Evolutionary conservation across 352 stramenopile genomes (phyloP).

Genomic region (Pythium monospermum): DNA sequence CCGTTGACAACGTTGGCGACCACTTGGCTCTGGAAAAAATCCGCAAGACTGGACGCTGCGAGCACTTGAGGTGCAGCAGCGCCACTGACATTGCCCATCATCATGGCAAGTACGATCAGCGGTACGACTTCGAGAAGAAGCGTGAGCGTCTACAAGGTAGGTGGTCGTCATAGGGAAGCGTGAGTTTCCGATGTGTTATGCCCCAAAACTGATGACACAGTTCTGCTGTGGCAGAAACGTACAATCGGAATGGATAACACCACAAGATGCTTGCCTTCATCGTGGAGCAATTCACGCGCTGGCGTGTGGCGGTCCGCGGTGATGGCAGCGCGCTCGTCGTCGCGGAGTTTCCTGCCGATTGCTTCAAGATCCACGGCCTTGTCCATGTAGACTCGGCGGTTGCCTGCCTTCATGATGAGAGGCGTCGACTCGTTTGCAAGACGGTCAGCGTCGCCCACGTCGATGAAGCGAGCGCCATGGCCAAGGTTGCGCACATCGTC

Average conservation of each 20-base stretch:
- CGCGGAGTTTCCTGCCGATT: slow-evolving; percentile 6
- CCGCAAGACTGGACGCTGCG: slow-evolving; percentile 10
- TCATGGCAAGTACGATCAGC: slow-evolving; percentile 7
- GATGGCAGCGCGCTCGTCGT: neutral
- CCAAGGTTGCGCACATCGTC: slow-evolving; percentile 1
- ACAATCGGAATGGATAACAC: slow-evolving; percentile 37
- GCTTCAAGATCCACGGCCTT: slow-evolving; percentile 8
- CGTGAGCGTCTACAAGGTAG: slow-evolving; percentile 9
- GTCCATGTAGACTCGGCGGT: neutral
- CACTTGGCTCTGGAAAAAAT: slow-evolving; percentile 21
- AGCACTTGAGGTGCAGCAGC: slow-evolving; percentile 3
- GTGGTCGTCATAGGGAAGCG: too few species aligned
- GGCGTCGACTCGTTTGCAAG: slow-evolving; percentile 12
- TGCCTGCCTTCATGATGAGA: slow-evolving; percentile 9
- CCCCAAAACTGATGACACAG: too few species aligned
- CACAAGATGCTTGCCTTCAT: slow-evolving; percentile 8
- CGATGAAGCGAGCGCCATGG: neutral
- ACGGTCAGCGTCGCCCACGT: neutral
- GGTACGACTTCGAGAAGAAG: slow-evolving; percentile 9
- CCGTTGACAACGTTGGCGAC: slow-evolving; percentile 22
- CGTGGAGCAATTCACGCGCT: neutral
- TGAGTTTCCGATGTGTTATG: too few species aligned
- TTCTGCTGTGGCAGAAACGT: too few species aligned
- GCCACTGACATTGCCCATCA: slow-evolving; percentile 14
- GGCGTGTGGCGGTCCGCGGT: slow-evolving; percentile 1